Percentiles rank a stretch among this genome's conserved stretches.
phyloP scores from a whole-genome alignment of 208 protist species.

The Trypanosoma boissoni region DNA sequence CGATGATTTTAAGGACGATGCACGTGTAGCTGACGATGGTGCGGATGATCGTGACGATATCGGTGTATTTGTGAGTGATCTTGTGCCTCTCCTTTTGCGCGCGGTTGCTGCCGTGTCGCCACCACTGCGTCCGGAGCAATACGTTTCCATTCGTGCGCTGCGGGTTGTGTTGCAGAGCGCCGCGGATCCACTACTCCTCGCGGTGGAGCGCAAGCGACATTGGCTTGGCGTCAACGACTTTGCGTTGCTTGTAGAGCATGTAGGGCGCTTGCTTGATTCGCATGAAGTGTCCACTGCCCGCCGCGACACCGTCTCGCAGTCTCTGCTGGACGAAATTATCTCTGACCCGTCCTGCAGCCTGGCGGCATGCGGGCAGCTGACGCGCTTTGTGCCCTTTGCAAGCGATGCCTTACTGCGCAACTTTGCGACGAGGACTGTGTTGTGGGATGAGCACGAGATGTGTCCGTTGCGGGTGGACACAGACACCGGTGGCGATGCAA shows the following conservation, averaged over 20 bases:
- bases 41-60: conserved; percentile 12
- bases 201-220: conserved; percentile 57
- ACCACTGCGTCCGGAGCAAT: conserved; percentile 64
- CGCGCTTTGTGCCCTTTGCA: conserved; percentile 65
- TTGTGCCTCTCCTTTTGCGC: conserved; percentile 34
- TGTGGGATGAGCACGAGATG: conserved; percentile 51
- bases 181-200: conserved; percentile 28
- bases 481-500: not conserved
- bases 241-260: conserved; percentile 28
- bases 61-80: conserved; percentile 25
- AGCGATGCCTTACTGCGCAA: conserved; percentile 36
- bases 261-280: conserved; percentile 40
- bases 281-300: conserved; percentile 37
- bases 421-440: conserved; percentile 27
- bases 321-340: conserved; percentile 32
- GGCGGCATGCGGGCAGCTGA: conserved; percentile 52
- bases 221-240: conserved; percentile 40
- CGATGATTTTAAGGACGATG: conserved; percentile 8
- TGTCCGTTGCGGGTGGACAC: too few species aligned
- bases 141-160: conserved; percentile 72
- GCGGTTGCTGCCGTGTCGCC: conserved; percentile 57
- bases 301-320: conserved; percentile 38
- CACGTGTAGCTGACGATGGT: conserved; percentile 17
- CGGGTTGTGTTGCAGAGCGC: conserved; percentile 41
- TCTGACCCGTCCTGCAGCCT: conserved; percentile 28